phyloP scores from a whole-genome alignment of 2,329 filamentous ascomycete species.

The Alternaria gaisen region DNA sequence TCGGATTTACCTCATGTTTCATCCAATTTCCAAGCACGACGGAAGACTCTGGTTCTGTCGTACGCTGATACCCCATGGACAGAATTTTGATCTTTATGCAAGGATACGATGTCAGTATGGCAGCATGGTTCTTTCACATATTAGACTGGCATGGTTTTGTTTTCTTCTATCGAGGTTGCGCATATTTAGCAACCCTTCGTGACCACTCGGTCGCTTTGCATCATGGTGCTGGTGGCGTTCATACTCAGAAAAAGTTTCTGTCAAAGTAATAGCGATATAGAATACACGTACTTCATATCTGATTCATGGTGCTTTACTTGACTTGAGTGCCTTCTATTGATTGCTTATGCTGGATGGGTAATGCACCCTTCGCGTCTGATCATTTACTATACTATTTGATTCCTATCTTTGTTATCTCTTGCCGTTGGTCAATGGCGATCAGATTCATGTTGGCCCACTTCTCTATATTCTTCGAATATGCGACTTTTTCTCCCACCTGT shows the following conservation, averaged over 20 bases:
- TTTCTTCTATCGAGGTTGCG: conserved; percentile 19
- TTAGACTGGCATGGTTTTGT: conserved; percentile 44
- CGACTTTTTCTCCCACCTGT: neutral
- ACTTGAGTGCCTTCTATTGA: neutral
- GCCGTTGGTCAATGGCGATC: neutral
- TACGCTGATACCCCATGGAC: conserved; percentile 46
- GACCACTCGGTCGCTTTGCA: conserved; percentile 29
- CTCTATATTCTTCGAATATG: neutral
- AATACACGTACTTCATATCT: conserved; percentile 24
- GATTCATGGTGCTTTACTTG: neutral
- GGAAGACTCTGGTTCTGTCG: conserved; percentile 25
- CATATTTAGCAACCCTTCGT: conserved; percentile 10
- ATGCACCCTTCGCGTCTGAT: neutral
- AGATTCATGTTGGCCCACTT: neutral
- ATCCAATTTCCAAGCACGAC: conserved; percentile 14
- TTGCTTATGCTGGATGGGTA: neutral
- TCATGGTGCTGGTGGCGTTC: conserved; percentile 38
- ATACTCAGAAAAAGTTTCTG: conserved; percentile 35
- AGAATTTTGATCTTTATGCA: conserved; percentile 28
- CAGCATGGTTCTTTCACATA: conserved; percentile 21
- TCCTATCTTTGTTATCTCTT: neutral
- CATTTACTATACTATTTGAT: neutral
- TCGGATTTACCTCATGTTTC: conserved; percentile 20
- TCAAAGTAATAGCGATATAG: conserved; percentile 40
- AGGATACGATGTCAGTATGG: conserved; percentile 13